phyloP scores from a whole-genome alignment of 106 monocot species.

The Apostasia ramifera region DNA sequence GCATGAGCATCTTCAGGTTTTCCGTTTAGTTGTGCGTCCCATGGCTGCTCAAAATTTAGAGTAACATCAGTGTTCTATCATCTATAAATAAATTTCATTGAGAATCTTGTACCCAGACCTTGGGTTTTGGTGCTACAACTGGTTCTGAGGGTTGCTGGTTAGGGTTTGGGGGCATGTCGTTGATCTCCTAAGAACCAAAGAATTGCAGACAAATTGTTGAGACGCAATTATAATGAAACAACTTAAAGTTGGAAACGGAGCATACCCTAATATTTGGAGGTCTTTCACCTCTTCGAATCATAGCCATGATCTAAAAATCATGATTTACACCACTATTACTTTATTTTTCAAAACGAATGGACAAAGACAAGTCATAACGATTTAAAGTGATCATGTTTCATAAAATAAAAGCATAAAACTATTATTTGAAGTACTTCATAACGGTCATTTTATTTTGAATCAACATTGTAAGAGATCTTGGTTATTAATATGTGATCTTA shows the following conservation, averaged over 20 bases:
- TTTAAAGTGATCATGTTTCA: not conserved
- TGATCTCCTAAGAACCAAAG: constrained; percentile 35
- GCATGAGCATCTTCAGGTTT: constrained; percentile 21
- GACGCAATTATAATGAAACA: not conserved
- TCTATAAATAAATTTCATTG: too few relatives aligned
- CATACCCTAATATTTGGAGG: constrained; percentile 58
- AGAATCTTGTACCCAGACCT: constrained; percentile 25
- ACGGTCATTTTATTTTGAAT: too few relatives aligned
- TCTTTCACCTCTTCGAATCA: constrained; percentile 63
- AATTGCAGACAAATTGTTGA: not conserved
- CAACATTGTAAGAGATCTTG: too few relatives aligned
- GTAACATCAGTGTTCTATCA: too few relatives aligned
- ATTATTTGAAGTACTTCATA: too few relatives aligned
- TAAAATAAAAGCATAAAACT: too few relatives aligned
- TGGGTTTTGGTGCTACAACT: constrained; percentile 37
- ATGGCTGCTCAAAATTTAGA: constrained; percentile 24
- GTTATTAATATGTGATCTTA: too few relatives aligned
- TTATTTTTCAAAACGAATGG: not conserved
- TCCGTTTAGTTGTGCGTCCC: constrained; percentile 24
- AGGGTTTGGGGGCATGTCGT: constrained; percentile 64
- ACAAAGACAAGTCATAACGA: not conserved
- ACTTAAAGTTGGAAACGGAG: not conserved
- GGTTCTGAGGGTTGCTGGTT: constrained; percentile 48
- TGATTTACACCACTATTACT: not conserved
- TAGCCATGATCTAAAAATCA: constrained; percentile 46